phyloP scores from a whole-genome alignment of 176 grass and related monocot genomes.

The Hyparrhenia diplandra region DNA sequence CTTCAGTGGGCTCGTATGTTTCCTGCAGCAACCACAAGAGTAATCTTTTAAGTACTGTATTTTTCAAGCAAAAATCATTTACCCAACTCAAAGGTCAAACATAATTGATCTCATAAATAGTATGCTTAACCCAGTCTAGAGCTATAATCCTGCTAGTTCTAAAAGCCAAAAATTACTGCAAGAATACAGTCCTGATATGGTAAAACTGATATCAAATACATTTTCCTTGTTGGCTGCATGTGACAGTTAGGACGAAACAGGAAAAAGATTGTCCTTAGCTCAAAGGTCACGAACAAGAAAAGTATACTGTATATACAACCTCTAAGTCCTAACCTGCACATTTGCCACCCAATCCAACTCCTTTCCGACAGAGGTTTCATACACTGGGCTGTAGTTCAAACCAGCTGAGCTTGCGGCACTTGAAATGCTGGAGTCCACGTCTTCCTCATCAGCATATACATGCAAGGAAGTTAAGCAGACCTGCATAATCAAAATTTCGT shows the following conservation, averaged over 20 bases:
- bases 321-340: constrained; percentile 51
- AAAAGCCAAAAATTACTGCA: not conserved
- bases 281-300: not conserved
- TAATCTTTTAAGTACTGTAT: constrained; percentile 11
- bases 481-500: constrained; percentile 23
- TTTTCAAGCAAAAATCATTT: not conserved
- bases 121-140: not conserved
- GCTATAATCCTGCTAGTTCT: not conserved
- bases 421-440: constrained; percentile 45
- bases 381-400: constrained; percentile 60
- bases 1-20: constrained; percentile 59
- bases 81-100: no score
- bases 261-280: not conserved
- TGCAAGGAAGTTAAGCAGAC: constrained; percentile 67
- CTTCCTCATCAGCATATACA: constrained; percentile 52
- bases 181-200: not conserved
- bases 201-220: not conserved
- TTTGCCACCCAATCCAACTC: constrained; percentile 62
- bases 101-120: not conserved
- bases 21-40: constrained; percentile 40
- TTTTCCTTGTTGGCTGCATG: not conserved
- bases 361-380: constrained; percentile 65
- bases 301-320: no score
- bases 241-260: not conserved
- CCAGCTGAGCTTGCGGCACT: constrained; percentile 51